phyloP scores from a whole-genome alignment of 305 asterid species.

The Solanum hybrid region DNA sequence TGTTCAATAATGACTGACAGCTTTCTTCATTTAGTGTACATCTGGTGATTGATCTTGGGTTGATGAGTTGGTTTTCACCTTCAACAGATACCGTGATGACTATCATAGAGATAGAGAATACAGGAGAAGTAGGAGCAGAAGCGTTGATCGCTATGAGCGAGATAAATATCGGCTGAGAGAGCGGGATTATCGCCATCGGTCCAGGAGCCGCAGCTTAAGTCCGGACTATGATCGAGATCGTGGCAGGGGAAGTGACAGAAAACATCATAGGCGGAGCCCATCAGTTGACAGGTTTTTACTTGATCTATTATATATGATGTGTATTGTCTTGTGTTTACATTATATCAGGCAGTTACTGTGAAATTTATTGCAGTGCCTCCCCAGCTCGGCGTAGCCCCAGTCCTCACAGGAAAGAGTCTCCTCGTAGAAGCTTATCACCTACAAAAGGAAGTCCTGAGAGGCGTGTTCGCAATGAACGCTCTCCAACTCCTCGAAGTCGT shows the following conservation, averaged over 20 bases:
- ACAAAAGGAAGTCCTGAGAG: constrained; percentile 54
- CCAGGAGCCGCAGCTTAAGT: constrained; percentile 69
- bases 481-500: constrained; percentile 53
- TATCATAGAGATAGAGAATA: constrained; percentile 48
- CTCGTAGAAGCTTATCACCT: constrained; percentile 32
- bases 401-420: constrained; percentile 60
- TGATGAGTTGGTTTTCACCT: neutral
- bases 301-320: neutral
- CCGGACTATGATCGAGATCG: constrained; percentile 64
- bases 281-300: constrained; percentile 55
- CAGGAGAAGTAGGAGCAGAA: constrained; percentile 71
- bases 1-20: neutral
- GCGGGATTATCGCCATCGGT: constrained; percentile 43
- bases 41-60: neutral
- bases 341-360: constrained; percentile 2
- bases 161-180: constrained; percentile 53
- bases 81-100: constrained; percentile 30
- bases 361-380: constrained; percentile 42
- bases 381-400: constrained; percentile 61
- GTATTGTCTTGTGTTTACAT: neutral
- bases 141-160: constrained; percentile 69
- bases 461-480: constrained; percentile 31
- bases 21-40: neutral
- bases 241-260: constrained; percentile 64
- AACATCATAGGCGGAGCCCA: constrained; percentile 59